Evolutionary conservation across 148 eudicot genomes (phyloP).

Genomic region (Cornus florida): DNA sequence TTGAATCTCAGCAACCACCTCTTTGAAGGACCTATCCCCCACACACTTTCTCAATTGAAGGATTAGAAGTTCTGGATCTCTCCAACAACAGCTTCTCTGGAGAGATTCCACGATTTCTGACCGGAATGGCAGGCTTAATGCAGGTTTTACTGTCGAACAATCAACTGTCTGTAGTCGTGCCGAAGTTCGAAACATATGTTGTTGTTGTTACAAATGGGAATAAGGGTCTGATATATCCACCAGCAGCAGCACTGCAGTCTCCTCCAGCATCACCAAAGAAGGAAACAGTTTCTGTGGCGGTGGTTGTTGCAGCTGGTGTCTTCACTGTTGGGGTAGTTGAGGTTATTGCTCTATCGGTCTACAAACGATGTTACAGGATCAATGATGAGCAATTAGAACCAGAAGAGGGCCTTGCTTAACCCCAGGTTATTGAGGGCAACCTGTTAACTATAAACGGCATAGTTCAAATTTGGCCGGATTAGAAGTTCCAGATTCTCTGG

Average conservation of each 20-base stretch:
- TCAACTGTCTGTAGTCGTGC: conserved; percentile 53
- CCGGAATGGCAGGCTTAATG: conserved; percentile 35
- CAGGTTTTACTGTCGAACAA: conserved; percentile 55
- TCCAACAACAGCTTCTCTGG: conserved; percentile 62
- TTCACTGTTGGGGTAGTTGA: neutral
- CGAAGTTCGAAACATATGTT: conserved; percentile 21
- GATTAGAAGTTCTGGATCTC: conserved; percentile 60
- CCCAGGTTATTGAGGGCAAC: conserved; percentile 17
- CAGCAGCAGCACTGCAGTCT: neutral
- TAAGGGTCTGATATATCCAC: conserved; percentile 13
- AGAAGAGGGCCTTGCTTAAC: too few relatives aligned
- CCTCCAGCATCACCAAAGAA: neutral
- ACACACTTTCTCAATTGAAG: conserved; percentile 22
- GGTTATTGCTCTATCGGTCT: neutral
- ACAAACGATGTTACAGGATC: neutral
- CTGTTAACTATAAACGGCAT: conserved; percentile 44
- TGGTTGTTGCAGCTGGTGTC: neutral
- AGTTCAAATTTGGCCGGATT: too few relatives aligned
- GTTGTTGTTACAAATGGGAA: conserved; percentile 40
- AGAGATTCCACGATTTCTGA: conserved; percentile 45
- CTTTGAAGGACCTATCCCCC: conserved; percentile 59
- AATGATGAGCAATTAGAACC: neutral
- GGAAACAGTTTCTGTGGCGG: neutral
- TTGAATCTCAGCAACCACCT: conserved; percentile 72
- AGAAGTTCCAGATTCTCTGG: too few relatives aligned